These are phyloP conservation scores for Sporothrix pseudoabietina DNA, from an alignment of 2,329 filamentous ascomycete species.

Conservation along the genomic window DNA sequence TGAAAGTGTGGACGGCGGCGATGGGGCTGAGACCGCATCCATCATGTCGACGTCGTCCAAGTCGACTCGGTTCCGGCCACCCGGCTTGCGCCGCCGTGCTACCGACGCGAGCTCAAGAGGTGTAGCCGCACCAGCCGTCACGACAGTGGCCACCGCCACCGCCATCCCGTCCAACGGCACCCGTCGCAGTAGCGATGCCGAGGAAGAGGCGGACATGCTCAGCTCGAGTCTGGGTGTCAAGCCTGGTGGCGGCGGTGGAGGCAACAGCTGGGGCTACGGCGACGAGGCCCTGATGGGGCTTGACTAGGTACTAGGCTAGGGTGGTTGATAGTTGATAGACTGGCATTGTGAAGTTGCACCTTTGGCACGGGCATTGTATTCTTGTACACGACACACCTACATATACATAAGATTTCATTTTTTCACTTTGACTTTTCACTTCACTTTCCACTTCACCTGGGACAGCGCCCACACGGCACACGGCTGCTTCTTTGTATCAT, in stretches of 20 bases:
- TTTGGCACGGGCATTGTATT: neutral
- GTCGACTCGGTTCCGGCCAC: constrained; percentile 46
- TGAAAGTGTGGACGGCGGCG: constrained; percentile 1
- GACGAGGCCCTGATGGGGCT: constrained; percentile 84
- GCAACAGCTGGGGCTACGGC: constrained; percentile 73
- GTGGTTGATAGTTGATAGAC: neutral
- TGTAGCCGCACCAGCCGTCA: constrained; percentile 26
- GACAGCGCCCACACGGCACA: neutral
- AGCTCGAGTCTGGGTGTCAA: constrained; percentile 53
- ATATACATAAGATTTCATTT: neutral
- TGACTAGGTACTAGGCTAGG: constrained; percentile 52
- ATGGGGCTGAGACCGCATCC: constrained; percentile 49
- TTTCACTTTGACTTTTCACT: too few species aligned
- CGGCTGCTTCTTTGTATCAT: neutral
- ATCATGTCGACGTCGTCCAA: constrained; percentile 52
- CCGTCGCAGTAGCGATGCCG: constrained; percentile 48
- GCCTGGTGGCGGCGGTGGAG: constrained; percentile 42
- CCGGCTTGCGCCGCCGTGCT: constrained; percentile 46
- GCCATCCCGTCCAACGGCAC: constrained; percentile 35
- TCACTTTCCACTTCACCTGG: neutral
- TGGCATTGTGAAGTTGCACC: neutral
- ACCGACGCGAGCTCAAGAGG: constrained; percentile 33
- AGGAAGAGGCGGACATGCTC: constrained; percentile 48
- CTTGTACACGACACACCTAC: neutral
- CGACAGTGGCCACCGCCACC: constrained; percentile 23